Base-by-base conservation (phyloP, 2,329 filamentous ascomycete genomes). In the Exophiala alcalophila region DNA sequence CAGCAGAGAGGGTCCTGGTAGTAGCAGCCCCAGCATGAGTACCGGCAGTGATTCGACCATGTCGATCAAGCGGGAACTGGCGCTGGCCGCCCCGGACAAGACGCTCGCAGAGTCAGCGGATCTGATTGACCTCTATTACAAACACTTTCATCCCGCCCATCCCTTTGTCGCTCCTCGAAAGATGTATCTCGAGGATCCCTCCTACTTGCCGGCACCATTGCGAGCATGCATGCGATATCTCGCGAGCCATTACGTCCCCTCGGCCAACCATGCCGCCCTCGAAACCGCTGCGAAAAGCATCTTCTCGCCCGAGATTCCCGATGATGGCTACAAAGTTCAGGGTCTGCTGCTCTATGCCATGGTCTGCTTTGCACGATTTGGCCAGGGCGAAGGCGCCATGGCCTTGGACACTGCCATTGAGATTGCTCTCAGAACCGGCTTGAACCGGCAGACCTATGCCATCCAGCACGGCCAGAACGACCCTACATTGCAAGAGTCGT, bases 401-500 rank as follows among this genome's bases (percentile, higher is more conserved):
- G 56, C 59, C 1, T 74, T 95, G 14, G 67, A 70, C 8, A 74
- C 81, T 20, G 84, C 81, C 2, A 83, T 89, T 57, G 73, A 80
- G 8, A 64, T 91, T 32, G 86, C 88, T 2, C 67, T 94, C 7
- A 79, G 88, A 43, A 74, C 95, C 16, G 83, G 84, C 0, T 76
- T 96, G 64, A 81, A 94, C 59, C 78, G 77, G 7, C 72, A 77
- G 33, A 72, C 76, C 0, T 94, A 81, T 61, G 62, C 62, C 6
- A 37, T 55, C 1, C 53, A 60, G 9, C 32, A 54, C 10, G 54
- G 20, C 20, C 54, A 11, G 49, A 82, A 87, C 1, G 78, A 84
- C 46, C 72, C 78, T 0, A 71, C 88, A 2, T 61, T 90, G 3
- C 86, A 91, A 60, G 90, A 96, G 64, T 86, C 83, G 61, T 84